These are phyloP conservation scores for Cryptosporidium parvum DNA, from an alignment of 169 alveolate genomes.

Conservation along the genomic window DNA sequence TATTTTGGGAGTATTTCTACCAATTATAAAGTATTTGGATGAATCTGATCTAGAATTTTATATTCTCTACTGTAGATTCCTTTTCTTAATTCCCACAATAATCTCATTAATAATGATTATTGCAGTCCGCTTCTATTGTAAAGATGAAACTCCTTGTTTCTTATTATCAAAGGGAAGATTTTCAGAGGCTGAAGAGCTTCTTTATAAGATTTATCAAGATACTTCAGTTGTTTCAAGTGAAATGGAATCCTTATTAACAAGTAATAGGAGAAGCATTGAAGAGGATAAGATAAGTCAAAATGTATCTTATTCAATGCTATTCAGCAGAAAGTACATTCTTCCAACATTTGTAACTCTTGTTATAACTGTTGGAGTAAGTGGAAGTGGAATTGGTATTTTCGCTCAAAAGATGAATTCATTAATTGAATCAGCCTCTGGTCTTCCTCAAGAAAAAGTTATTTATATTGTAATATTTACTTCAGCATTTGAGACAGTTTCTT, in stretches of 20 bases:
- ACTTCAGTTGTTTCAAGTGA: slow-evolving; percentile 3
- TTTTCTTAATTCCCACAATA: slow-evolving; percentile 2
- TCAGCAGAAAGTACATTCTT: slow-evolving; percentile 30
- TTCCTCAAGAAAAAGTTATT: slow-evolving; percentile 44
- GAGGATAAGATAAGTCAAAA: slow-evolving; percentile 21
- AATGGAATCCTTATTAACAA: slow-evolving; percentile 21
- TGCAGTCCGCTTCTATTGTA: slow-evolving; percentile 10
- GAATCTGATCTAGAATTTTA: slow-evolving; percentile 26
- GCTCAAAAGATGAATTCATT: slow-evolving; percentile 60
- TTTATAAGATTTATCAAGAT: slow-evolving; percentile 41
- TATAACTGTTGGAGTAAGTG: slow-evolving; percentile 52
- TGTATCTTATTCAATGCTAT: slow-evolving; percentile 21
- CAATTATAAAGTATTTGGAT: slow-evolving; percentile 8
- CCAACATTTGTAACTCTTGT: slow-evolving; percentile 33
- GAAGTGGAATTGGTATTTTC: slow-evolving; percentile 70
- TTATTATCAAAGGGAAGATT: slow-evolving; percentile 29
- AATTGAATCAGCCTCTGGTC: slow-evolving; percentile 51
- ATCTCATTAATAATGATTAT: slow-evolving; percentile 5
- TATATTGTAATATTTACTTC: slow-evolving; percentile 37
- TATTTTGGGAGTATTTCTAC: slow-evolving; percentile 17
- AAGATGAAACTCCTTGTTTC: slow-evolving; percentile 60
- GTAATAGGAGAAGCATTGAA: slow-evolving; percentile 23
- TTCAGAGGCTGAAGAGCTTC: slow-evolving; percentile 60
- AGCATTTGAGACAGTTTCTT: slow-evolving; percentile 13
- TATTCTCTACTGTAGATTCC: slow-evolving; percentile 10